Base-by-base conservation (phyloP, 2,329 filamentous ascomycete species). In the Clarireedia hainanense region DNA sequence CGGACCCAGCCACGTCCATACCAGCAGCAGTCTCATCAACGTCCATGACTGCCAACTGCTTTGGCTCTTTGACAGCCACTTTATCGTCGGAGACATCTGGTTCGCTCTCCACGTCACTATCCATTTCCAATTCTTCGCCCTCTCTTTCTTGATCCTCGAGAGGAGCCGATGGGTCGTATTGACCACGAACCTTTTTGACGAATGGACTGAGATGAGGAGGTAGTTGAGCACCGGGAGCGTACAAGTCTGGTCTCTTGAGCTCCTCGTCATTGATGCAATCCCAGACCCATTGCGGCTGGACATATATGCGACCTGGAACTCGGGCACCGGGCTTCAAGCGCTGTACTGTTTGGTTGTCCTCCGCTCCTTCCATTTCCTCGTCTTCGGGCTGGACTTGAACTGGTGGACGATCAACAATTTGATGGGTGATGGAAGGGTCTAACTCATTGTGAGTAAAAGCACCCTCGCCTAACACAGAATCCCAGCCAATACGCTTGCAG, bases 281-380 rank as follows among this genome's bases (percentile, higher is more conserved):
- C 94, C 94, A 99, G 4, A 99, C 84, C 92, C 95, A 99, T 70
- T 99, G 94, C 20, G 94, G 94, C 75, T 99, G 94, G 55, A 99
- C 75, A 65, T 99, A 99, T 61, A 84, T 90, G 62, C 94, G 81
- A 37, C 92, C 92, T n/a, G 92, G 91, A 59, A 97, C 86, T 59
- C 91, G 84, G 61, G 83, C 83, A 66, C 89, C 87, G 57, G 72
- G 72, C 26, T 70, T 76, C 55, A 84, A 73, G 69, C 78, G 81
- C 69, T 79, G 80, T 48, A 74, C 75, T 60, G 76, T 87, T 73
- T 81, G 82, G 71, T 80, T 85, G 64, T 85, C 83, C 61, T 80
- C 79, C 27, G 64, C 75, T 48, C 76, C 73, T 54, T 78, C 76
- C 57, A 74, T 70, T 34, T 77, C 75, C 39, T 74, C 72, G 3